Percentiles rank a stretch among this genome's conserved stretches.
phyloP scores from a whole-genome alignment of 805 yeast species.

The Candida insectalens region DNA sequence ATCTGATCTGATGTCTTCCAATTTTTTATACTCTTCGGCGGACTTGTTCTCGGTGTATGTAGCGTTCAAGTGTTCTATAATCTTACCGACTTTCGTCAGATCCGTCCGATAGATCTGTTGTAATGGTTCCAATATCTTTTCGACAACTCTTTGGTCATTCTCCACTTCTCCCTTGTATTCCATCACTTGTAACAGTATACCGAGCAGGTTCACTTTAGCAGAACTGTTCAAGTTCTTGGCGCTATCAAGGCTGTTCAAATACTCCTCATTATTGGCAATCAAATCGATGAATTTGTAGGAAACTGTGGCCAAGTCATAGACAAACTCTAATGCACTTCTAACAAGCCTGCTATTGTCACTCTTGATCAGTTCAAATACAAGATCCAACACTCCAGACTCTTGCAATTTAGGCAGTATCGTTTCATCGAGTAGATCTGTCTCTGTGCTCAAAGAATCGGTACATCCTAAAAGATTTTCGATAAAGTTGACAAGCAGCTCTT shows the following conservation, averaged over 20 bases:
- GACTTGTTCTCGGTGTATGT: conserved; percentile 6
- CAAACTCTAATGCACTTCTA: conserved; percentile 15
- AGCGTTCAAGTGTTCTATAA: conserved; percentile 7
- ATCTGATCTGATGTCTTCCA: conserved; percentile 37
- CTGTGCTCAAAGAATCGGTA: conserved; percentile 48
- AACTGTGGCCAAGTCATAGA: conserved; percentile 22
- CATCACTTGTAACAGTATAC: conserved; percentile 21
- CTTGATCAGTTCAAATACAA: conserved; percentile 28
- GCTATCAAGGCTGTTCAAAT: conserved; percentile 2
- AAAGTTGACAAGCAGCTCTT: conserved; percentile 48
- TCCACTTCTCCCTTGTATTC: conserved; percentile 17
- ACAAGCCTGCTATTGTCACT: conserved; percentile 21
- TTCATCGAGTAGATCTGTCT: conserved; percentile 37
- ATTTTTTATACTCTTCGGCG: conserved; percentile 21
- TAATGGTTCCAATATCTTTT: not conserved
- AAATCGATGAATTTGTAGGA: conserved; percentile 17
- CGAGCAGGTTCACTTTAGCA: conserved; percentile 13
- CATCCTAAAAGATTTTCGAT: conserved; percentile 67
- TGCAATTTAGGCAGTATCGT: conserved; percentile 15
- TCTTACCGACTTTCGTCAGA: conserved; percentile 7
- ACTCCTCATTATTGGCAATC: conserved; percentile 9
- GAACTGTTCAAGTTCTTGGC: not conserved
- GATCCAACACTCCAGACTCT: conserved; percentile 20
- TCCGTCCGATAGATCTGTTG: conserved; percentile 27
- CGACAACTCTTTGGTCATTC: not conserved